A percentile compares a stretch with the other conserved stretches of the same genome.
Evolutionary conservation across 2,329 filamentous ascomycete species (phyloP).

Genomic region (Xylaria digitata): DNA sequence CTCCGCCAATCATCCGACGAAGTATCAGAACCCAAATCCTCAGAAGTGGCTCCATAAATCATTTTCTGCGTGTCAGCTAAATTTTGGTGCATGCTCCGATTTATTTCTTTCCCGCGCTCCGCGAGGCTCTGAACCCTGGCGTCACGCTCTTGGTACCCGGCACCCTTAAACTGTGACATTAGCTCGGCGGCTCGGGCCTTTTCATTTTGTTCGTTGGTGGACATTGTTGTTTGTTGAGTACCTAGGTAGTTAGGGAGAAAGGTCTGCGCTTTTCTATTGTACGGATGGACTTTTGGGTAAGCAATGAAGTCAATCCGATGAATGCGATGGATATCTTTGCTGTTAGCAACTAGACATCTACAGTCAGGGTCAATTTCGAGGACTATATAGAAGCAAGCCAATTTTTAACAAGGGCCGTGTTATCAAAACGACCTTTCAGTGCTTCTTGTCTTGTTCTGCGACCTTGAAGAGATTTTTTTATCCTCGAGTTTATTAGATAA

Average conservation of each 20-base stretch:
- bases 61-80: not conserved
- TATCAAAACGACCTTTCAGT: not conserved
- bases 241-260: not conserved
- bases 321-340: not conserved
- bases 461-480: not conserved
- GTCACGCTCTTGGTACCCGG: not conserved
- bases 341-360: not conserved
- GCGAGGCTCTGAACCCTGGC: not conserved
- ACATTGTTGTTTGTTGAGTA: slow-evolving; percentile 41
- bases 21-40: not conserved
- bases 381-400: not conserved
- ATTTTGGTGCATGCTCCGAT: not conserved
- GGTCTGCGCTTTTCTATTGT: not conserved
- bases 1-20: slow-evolving; percentile 10
- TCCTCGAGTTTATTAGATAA: not conserved
- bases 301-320: not conserved
- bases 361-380: not conserved
- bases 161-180: slow-evolving; percentile 1
- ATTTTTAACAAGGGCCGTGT: not conserved
- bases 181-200: slow-evolving; percentile 14
- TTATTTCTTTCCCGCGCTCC: not conserved
- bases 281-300: not conserved
- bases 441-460: not conserved
- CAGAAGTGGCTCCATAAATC: not conserved
- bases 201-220: not conserved